Evolutionary conservation across 768 basidiomycete genomes (phyloP).

Genomic region (Rhizopogon roseolus): DNA sequence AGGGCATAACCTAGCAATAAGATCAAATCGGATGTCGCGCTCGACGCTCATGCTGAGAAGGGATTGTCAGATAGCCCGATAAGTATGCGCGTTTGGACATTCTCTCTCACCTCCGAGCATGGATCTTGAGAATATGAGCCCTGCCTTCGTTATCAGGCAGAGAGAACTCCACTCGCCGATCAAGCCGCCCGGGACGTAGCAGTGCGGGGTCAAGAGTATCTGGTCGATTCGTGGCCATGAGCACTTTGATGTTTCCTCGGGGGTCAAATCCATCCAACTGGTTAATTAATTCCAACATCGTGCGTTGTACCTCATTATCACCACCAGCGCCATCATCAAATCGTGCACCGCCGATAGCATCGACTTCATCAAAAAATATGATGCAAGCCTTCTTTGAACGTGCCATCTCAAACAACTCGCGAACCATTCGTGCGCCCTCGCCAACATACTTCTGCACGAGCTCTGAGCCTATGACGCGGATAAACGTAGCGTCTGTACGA

Average conservation of each 20-base stretch:
- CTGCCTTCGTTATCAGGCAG: conserved; percentile 94
- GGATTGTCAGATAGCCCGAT: background rate
- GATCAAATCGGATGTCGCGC: conserved; percentile 93
- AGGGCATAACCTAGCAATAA: conserved; percentile 94
- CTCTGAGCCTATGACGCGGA: conserved; percentile 98
- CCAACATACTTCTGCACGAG: conserved; percentile 99
- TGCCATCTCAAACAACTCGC: conserved; percentile 99
- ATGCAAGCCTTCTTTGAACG: conserved; percentile 98
- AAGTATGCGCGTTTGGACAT: conserved; percentile 1
- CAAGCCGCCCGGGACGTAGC: conserved; percentile 91
- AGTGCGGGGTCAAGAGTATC: conserved; percentile 98
- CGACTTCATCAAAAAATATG: conserved; percentile 99
- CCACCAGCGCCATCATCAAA: conserved; percentile 99
- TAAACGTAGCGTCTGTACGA: conserved; percentile 97
- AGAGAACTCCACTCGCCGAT: conserved; percentile 95
- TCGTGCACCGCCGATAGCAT: conserved; percentile 96
- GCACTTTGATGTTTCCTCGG: conserved; percentile 98
- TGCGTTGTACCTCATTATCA: conserved; percentile 98
- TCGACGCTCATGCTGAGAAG: conserved; percentile 88
- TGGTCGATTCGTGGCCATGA: conserved; percentile 99
- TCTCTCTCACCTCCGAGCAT: conserved; percentile 77
- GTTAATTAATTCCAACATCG: conserved; percentile 98
- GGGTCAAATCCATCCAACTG: conserved; percentile 99
- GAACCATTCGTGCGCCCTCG: conserved; percentile 97
- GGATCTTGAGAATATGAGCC: conserved; percentile 94